phyloP scores from a whole-genome alignment of 768 basidiomycete genomes.

The Tricholoma bakamatsutake region DNA sequence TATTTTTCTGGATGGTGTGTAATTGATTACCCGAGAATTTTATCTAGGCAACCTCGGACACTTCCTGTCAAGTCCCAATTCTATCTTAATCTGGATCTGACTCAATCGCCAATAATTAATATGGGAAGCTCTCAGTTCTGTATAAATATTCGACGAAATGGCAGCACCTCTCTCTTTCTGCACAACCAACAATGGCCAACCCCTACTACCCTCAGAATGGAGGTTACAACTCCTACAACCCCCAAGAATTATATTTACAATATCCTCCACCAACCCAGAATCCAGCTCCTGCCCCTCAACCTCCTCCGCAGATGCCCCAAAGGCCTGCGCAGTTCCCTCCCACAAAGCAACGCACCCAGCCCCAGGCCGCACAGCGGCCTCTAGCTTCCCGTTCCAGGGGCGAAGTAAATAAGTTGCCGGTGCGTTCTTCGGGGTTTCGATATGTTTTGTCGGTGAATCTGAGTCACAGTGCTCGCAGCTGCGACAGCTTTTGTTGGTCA shows the following conservation, averaged over 20 bases:
- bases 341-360: background rate
- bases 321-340: slow-evolving; percentile 3
- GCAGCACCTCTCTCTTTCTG: background rate
- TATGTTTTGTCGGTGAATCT: background rate
- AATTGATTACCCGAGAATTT: background rate
- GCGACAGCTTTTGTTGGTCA: background rate
- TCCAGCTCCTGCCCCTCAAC: background rate
- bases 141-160: background rate
- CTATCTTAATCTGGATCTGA: background rate
- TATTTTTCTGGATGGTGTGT: background rate
- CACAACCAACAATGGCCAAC: background rate
- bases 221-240: background rate
- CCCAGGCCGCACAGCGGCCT: background rate
- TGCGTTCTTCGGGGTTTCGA: background rate
- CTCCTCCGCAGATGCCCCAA: slow-evolving; percentile 1
- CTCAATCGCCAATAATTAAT: background rate
- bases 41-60: background rate
- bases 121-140: background rate
- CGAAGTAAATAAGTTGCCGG: background rate
- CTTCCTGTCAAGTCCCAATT: background rate
- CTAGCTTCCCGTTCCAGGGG: background rate
- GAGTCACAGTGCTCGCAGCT: background rate
- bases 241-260: background rate
- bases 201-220: background rate
- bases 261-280: slow-evolving; percentile 1